Evolutionary conservation across 306 rosid species (phyloP).

Genomic region (Clitoria ternatea): DNA sequence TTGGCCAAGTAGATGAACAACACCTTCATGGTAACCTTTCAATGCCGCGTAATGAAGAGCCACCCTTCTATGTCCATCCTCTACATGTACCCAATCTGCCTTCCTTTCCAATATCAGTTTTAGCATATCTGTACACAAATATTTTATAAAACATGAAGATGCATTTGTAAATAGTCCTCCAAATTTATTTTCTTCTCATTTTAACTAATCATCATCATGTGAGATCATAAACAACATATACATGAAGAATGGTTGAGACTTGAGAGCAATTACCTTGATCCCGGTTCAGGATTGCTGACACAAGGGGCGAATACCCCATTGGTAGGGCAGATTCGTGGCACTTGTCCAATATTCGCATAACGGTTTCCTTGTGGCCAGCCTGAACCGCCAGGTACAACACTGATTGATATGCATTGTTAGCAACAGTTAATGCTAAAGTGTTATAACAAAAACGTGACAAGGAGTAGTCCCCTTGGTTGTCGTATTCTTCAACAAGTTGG

Average conservation of each 20-base stretch:
- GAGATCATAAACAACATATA: too few relatives aligned
- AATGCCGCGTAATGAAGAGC: slow-evolving; percentile 29
- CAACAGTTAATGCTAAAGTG: background rate
- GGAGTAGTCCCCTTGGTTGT: background rate
- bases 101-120: background rate
- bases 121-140: background rate
- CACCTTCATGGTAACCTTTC: slow-evolving; percentile 26
- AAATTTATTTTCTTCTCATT: too few relatives aligned
- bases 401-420: background rate
- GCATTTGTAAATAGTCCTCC: too few relatives aligned
- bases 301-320: background rate
- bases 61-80: background rate
- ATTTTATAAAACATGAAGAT: too few relatives aligned
- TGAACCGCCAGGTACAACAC: background rate
- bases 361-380: background rate
- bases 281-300: background rate
- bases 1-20: background rate
- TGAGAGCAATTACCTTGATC: too few relatives aligned
- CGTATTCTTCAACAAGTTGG: background rate
- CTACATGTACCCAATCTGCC: slow-evolving; percentile 13
- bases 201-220: too few relatives aligned
- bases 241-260: too few relatives aligned
- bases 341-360: background rate
- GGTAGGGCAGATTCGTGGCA: background rate
- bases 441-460: background rate